phyloP scores from a whole-genome alignment of 805 yeast species.

The Suhomyces xylopsoci region DNA sequence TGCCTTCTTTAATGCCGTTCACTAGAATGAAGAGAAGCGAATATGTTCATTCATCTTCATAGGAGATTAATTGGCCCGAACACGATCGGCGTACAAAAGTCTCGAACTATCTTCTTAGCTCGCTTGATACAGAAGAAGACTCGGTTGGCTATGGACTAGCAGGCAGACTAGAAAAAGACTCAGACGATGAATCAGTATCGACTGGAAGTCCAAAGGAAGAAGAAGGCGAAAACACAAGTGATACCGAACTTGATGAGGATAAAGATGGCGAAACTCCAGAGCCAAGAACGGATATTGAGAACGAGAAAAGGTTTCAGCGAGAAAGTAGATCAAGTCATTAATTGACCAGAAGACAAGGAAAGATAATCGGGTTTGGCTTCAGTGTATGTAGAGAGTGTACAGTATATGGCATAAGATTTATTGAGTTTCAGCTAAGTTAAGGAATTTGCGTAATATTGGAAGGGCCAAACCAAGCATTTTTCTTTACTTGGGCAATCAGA shows the following conservation, averaged over 20 bases:
- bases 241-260: not conserved
- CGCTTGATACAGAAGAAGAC: conserved; percentile 11
- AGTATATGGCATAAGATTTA: not conserved
- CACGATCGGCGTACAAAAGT: too few species aligned
- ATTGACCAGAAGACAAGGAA: too few species aligned
- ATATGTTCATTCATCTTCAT: too few species aligned
- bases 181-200: not conserved
- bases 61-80: too few species aligned
- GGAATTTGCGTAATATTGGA: not conserved
- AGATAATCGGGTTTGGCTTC: not conserved
- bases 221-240: not conserved
- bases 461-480: not conserved
- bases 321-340: too few species aligned
- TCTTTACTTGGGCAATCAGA: not conserved
- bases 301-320: not conserved
- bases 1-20: too few species aligned
- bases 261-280: not conserved
- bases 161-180: not conserved
- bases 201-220: not conserved
- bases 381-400: not conserved
- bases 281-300: not conserved
- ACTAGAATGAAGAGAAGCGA: too few species aligned
- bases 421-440: not conserved
- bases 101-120: conserved; percentile 3
- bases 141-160: not conserved